Base-by-base conservation (phyloP, 805 yeast species). In the Wickerhamomyces hampshirensis region DNA sequence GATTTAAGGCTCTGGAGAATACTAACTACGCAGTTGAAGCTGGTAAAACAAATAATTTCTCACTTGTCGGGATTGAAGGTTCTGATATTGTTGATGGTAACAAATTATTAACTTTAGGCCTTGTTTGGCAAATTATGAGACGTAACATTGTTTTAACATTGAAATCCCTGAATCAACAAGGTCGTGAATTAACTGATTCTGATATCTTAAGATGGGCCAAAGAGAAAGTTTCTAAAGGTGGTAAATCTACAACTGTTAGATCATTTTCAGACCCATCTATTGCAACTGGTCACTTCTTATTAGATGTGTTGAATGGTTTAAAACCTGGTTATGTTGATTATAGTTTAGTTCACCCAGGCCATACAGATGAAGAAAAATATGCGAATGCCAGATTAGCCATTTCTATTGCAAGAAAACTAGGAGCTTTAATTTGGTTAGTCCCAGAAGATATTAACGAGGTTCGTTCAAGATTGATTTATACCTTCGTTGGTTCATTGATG, bases 401-500 rank as follows among this genome's bases (percentile, higher is more conserved):
- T 58, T 93, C 98, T 3, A 93, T 93, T 55, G 98, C 98, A 24
- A 84, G 98, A 74, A 93, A 93, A 64, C 68, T 93, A 50, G 98
- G 98, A 44, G 98, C 96, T 28, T 77, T 93, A 59, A 93, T 93
- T 55, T 93, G 97, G 97, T 73, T 93, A 50, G 96, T 93, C n/a
- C 98, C 98, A n/a, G 98, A 93, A 63, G 98, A 93, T 66, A 93
- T 93, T 55, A 84, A 81, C 53, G 98, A 91, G 66, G 97, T 93
- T 30, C 84, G 98, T 64, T 75, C 95, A 30, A 79, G 98, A 62
- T 79, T 93, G 66, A 84, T 93, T 39, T 75, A 88, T 59, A 88
- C 98, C 1, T 93, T 93, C 60, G 86, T 93, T 43, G 98, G 97
- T 36, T 86, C 96, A 34, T 75, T 93, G 62, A 93, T 93, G 98